A percentile compares a stretch with the other conserved stretches of the same genome.
Conservation (phyloP, 2,329 filamentous ascomycete species). For the Onygena corvina region DNA sequence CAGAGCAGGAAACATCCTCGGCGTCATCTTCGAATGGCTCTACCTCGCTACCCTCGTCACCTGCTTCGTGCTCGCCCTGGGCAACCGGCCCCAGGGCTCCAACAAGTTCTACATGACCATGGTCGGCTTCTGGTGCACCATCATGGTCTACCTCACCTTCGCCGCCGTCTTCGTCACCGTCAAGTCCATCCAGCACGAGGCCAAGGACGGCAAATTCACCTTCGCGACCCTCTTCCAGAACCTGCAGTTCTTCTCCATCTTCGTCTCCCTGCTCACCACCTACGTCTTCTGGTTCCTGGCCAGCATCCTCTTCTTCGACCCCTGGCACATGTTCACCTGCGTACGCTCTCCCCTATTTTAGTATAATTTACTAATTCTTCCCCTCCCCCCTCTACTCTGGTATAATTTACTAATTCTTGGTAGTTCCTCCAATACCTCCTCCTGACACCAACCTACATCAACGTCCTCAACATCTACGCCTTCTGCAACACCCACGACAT, state of each 20-base stretch:
- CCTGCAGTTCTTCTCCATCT: constrained; percentile 79
- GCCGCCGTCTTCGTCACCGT: constrained; percentile 92
- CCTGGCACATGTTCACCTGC: constrained; percentile 97
- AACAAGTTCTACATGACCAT: constrained; percentile 91
- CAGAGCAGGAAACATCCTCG: constrained; percentile 63
- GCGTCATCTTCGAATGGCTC: constrained; percentile 88
- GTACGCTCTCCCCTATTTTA: constrained; percentile 26
- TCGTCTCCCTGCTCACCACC: constrained; percentile 82
- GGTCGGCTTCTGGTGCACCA: constrained; percentile 95
- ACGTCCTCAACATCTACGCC: constrained; percentile 96
- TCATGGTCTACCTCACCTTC: constrained; percentile 93
- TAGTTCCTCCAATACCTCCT: constrained; percentile 85
- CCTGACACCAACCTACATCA: constrained; percentile 91
- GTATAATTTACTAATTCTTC: background rate
- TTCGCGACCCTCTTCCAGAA: constrained; percentile 70
- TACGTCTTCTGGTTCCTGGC: constrained; percentile 88
- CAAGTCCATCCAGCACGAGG: constrained; percentile 62
- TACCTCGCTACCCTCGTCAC: constrained; percentile 86
- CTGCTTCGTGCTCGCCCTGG: constrained; percentile 87
- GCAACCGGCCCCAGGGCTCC: constrained; percentile 87
- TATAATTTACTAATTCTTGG: background rate
- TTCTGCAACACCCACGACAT: constrained; percentile 98
- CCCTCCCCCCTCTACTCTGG: constrained; percentile 8
- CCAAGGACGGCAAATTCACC: constrained; percentile 52
- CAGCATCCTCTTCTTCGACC: constrained; percentile 89